phyloP scores from a whole-genome alignment of 2,329 filamentous ascomycete genomes.

The Aspergillus melleus region DNA sequence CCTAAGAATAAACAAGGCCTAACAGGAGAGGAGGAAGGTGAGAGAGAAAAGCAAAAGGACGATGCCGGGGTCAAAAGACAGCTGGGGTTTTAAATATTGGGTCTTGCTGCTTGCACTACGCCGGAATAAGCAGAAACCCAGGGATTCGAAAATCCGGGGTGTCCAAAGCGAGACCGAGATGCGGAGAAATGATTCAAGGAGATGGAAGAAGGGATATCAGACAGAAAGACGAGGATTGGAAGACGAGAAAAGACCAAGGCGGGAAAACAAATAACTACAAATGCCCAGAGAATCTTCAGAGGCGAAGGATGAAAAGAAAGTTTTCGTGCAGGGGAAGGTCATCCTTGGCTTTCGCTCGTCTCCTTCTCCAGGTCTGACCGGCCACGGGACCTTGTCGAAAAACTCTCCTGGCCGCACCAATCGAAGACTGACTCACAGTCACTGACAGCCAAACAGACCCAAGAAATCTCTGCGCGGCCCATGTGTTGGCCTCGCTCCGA shows the following conservation, averaged over 20 bases:
- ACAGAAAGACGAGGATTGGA: background rate
- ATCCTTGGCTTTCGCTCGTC: background rate
- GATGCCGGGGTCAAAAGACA: background rate
- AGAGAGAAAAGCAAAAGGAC: background rate
- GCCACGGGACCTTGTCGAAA: background rate
- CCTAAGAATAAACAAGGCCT: background rate
- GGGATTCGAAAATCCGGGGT: slow-evolving; percentile 4
- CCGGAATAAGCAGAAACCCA: background rate
- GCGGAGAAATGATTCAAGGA: slow-evolving; percentile 3
- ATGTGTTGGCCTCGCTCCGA: slow-evolving; percentile 7
- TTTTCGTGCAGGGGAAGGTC: background rate
- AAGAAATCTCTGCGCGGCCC: slow-evolving; percentile 7
- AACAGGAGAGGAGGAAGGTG: background rate
- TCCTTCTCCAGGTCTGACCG: background rate
- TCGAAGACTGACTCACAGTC: too few relatives aligned
- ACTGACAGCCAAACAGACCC: background rate
- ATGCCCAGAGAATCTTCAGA: background rate
- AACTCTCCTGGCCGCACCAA: background rate
- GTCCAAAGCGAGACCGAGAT: slow-evolving; percentile 13
- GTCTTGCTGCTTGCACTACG: background rate
- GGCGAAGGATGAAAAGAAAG: background rate
- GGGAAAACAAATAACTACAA: background rate
- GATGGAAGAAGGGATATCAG: background rate
- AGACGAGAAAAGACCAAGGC: background rate
- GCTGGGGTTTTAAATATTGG: slow-evolving; percentile 3